Conservation (phyloP, 1,284 basidiomycete species). For the Malassezia sympodialis region DNA sequence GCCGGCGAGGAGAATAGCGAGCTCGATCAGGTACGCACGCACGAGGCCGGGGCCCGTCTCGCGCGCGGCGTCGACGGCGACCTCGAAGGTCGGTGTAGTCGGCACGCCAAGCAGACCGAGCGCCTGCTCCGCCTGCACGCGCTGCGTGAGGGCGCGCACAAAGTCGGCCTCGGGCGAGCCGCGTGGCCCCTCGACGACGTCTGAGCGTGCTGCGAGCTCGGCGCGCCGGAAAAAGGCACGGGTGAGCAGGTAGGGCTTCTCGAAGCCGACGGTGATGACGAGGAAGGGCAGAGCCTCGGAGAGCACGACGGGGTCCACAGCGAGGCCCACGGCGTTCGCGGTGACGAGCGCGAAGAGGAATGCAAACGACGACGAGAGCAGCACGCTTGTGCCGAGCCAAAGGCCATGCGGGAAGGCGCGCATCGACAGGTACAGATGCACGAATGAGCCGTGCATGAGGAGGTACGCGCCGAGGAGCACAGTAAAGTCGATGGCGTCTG, state of each 20-base stretch:
- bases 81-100: constrained; percentile 60
- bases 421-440: constrained; percentile 54
- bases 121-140: constrained; percentile 34
- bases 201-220: constrained; percentile 52
- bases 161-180: constrained; percentile 32
- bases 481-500: constrained; percentile 88
- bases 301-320: constrained; percentile 80
- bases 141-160: constrained; percentile 46
- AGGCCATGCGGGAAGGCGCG: constrained; percentile 44
- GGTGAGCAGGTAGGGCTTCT: constrained; percentile 87
- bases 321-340: constrained; percentile 71
- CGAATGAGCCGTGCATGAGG: constrained; percentile 90
- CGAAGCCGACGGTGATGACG: constrained; percentile 93
- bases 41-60: constrained; percentile 72
- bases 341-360: constrained; percentile 77
- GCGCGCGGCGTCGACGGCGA: constrained; percentile 73
- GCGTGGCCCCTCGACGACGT: constrained; percentile 20
- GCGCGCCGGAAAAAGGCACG: constrained; percentile 71
- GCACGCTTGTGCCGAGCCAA: constrained; percentile 60
- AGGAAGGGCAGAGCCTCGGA: constrained; percentile 95
- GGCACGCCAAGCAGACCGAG: constrained; percentile 52
- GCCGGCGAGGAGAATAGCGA: constrained; percentile 76
- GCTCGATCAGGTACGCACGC: constrained; percentile 83
- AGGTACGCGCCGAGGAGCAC: constrained; percentile 90
- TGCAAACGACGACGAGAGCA: constrained; percentile 74